phyloP scores from a whole-genome alignment of 2,329 filamentous ascomycete species.

The Aspergillus sp. region DNA sequence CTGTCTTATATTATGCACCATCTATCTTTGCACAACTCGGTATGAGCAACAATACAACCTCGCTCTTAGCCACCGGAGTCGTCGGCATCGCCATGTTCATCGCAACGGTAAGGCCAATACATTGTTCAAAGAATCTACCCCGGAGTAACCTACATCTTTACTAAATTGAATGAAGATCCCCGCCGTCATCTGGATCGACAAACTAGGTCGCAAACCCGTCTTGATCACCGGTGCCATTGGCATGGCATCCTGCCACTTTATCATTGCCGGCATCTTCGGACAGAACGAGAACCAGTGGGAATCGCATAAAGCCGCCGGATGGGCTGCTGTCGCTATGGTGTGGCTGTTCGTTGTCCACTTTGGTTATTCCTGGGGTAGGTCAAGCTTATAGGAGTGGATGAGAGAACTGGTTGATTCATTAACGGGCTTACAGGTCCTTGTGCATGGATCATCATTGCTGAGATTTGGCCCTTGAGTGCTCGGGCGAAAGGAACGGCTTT shows the following conservation, averaged over 20 bases:
- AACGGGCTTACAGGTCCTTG: slow-evolving; percentile 47
- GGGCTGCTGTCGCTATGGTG: slow-evolving; percentile 57
- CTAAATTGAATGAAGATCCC: slow-evolving; percentile 20
- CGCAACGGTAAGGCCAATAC: not conserved
- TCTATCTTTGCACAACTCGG: slow-evolving; percentile 28
- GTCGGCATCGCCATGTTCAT: slow-evolving; percentile 19
- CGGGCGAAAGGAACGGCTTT: slow-evolving; percentile 70
- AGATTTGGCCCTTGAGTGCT: slow-evolving; percentile 71
- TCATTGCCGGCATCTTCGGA: slow-evolving; percentile 66
- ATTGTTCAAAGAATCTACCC: not conserved
- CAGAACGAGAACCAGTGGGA: slow-evolving; percentile 60
- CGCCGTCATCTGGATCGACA: slow-evolving; percentile 33
- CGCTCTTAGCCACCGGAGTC: slow-evolving; percentile 28
- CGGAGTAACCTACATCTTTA: not conserved
- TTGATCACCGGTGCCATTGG: slow-evolving; percentile 56
- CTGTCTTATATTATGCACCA: slow-evolving; percentile 41
- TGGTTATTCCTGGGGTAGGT: slow-evolving; percentile 66
- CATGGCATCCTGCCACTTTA: slow-evolving; percentile 67
- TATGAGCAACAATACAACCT: slow-evolving; percentile 23
- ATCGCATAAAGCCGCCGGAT: slow-evolving; percentile 60
- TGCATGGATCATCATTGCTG: slow-evolving; percentile 72
- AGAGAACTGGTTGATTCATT: not conserved
- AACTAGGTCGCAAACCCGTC: slow-evolving; percentile 31
- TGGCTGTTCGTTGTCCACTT: slow-evolving; percentile 74
- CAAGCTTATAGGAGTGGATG: too few species aligned